Evolutionary conservation across 352 stramenopile genomes (phyloP).

Genomic region (Phytopythium aichiense): DNA sequence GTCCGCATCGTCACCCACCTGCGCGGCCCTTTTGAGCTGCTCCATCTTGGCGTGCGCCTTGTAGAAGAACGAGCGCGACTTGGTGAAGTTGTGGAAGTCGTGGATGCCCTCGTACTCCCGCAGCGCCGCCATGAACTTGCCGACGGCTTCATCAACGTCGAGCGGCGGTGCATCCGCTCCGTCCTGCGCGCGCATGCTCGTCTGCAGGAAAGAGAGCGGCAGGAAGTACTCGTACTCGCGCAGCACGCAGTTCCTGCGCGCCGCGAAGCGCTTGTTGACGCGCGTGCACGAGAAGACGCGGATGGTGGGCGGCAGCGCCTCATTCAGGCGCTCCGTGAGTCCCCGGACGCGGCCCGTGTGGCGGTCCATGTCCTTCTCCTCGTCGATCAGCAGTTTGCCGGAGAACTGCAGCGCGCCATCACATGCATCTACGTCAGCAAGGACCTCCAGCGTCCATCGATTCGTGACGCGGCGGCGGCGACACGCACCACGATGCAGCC

Average conservation of each 20-base stretch:
- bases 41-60: conserved; percentile 49
- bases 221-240: conserved; percentile 92
- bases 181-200: conserved; percentile 25
- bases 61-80: conserved; percentile 74
- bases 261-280: conserved; percentile 89
- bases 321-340: conserved; percentile 72
- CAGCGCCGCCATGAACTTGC: conserved; percentile 45
- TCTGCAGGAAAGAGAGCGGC: conserved; percentile 68
- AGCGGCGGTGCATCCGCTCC: conserved; percentile 13
- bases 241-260: conserved; percentile 81
- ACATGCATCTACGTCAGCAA: background rate
- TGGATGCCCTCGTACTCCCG: conserved; percentile 81
- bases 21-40: conserved; percentile 14
- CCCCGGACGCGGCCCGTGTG: conserved; percentile 49
- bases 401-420: conserved; percentile 48
- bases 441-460: no score
- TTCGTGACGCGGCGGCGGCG: no score
- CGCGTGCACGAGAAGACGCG: conserved; percentile 85
- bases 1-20: conserved; percentile 2
- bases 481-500: conserved; percentile 82
- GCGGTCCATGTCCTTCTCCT: conserved; percentile 59
- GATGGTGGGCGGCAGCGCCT: conserved; percentile 68
- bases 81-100: conserved; percentile 92
- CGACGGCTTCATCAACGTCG: conserved; percentile 35
- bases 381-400: conserved; percentile 83